Base-by-base conservation (phyloP, 1,284 basidiomycete genomes). In the Cryptococcus sp. region DNA sequence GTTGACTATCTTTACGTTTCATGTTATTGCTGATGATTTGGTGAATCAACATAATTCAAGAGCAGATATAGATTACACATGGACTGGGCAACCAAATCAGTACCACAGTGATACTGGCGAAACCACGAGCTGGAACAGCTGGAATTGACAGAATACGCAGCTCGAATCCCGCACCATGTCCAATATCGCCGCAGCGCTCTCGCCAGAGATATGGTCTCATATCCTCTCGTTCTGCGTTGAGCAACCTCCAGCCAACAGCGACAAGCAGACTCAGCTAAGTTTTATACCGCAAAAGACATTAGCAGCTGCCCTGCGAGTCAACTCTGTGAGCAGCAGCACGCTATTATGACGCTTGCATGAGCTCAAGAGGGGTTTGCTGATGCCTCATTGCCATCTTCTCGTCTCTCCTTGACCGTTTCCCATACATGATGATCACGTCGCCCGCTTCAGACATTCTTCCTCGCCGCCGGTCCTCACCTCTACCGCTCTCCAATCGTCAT, bases 281-380 rank as follows among this genome's bases (percentile, higher is more conserved):
- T 56, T 22, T 25, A 37, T 46, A 6, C 20, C 54, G 20, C 54
- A 56, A 22, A 25, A 37, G 10, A 56, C 48, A 22, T 40, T 56
- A 34, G 54, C 48, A 17, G 37, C 54, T 50, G 38, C 38, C n/a
- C n/a, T 56, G 26, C 11, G 48, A 37, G 54, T 56, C 16, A 51
- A 37, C 43, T 50, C 26, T 26, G 54, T 56, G n/a, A 20, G 54
- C 48, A 34, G 29, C 29, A 10, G n/a, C n/a, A 34, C 8, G 29
- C 29, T 13, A 4, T 40, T 23, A 13, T 20, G 1, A 23, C 38
- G n/a, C 1, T 49, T 8, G 29, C 20, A 13, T 29, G 4, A 4
- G 26, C 29, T 13, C 2, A 34, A 34, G 8, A 34, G 29, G 29
- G 29, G 8, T 13, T 10, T 10, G 29, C 29, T 34, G 29, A 44